Conservation (phyloP, 2,329 filamentous ascomycete genomes). For the Stachybotrys echinatus region DNA sequence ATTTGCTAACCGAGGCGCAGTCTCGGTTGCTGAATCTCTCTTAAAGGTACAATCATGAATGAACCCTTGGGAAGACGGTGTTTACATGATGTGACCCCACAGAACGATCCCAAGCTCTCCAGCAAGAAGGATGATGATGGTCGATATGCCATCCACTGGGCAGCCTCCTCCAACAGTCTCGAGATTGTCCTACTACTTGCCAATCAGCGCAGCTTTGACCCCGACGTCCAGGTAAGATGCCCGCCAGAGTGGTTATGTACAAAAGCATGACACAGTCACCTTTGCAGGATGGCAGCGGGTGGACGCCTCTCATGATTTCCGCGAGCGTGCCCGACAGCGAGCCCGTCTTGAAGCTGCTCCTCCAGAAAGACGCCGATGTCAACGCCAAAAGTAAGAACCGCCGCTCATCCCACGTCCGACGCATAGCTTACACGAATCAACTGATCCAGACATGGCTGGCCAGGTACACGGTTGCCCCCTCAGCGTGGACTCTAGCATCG, state of each 20-base stretch:
- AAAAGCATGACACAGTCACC: not conserved
- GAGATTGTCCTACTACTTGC: conserved; percentile 70
- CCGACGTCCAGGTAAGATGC: conserved; percentile 64
- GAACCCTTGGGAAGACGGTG: not conserved
- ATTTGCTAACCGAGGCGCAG: conserved; percentile 2
- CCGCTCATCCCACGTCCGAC: not conserved
- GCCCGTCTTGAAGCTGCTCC: conserved; percentile 59
- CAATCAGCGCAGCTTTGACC: conserved; percentile 69
- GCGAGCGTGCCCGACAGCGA: conserved; percentile 69
- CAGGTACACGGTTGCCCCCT: conserved; percentile 38
- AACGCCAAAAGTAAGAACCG: conserved; percentile 60
- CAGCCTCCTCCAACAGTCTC: conserved; percentile 73
- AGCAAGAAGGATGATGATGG: conserved; percentile 74
- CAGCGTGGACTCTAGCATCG: not conserved
- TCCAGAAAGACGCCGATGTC: conserved; percentile 65
- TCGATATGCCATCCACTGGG: conserved; percentile 91
- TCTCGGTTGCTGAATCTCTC: conserved; percentile 9
- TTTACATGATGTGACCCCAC: not conserved
- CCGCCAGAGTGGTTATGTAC: not conserved
- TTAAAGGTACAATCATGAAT: conserved; percentile 7
- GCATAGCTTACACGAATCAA: not conserved
- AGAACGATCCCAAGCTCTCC: conserved; percentile 78
- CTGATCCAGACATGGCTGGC: conserved; percentile 53
- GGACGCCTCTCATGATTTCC: conserved; percentile 82
- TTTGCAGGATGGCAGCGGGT: conserved; percentile 67